Percentiles rank a stretch among this genome's conserved stretches.
Conservation (phyloP, 2,329 filamentous ascomycete genomes). For the Diaporthe ampelina region DNA sequence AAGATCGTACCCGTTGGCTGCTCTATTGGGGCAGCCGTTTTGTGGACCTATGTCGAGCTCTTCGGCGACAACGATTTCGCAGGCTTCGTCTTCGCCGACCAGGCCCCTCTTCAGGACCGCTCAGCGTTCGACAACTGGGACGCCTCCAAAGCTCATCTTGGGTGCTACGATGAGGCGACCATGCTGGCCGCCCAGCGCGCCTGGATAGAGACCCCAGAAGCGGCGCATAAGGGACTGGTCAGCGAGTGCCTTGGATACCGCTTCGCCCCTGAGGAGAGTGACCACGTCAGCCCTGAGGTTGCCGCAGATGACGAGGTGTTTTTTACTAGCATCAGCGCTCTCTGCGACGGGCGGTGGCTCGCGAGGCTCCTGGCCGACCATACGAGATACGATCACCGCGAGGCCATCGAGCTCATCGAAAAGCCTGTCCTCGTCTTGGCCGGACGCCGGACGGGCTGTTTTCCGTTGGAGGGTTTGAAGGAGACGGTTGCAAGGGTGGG, state of each 20-base stretch:
- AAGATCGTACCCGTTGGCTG: conserved; percentile 54
- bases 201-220: conserved; percentile 45
- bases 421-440: conserved; percentile 55
- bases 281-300: conserved; percentile 46
- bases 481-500: conserved; percentile 52
- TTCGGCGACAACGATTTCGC: conserved; percentile 51
- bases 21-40: conserved; percentile 57
- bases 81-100: conserved; percentile 56
- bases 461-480: conserved; percentile 54
- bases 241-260: conserved; percentile 55
- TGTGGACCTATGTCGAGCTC: conserved; percentile 58
- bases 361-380: conserved; percentile 56
- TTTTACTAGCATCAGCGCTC: conserved; percentile 51
- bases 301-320: conserved; percentile 51
- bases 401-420: conserved; percentile 53
- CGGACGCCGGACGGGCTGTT: conserved; percentile 54
- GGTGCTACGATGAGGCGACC: conserved; percentile 56
- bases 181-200: conserved; percentile 50
- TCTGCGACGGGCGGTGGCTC: conserved; percentile 55
- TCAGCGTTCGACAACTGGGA: conserved; percentile 52
- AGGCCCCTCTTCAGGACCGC: conserved; percentile 57
- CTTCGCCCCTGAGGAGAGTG: conserved; percentile 45
- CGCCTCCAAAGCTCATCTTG: conserved; percentile 49
- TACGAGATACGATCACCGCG: conserved; percentile 58
- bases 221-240: conserved; percentile 51